phyloP scores from a whole-genome alignment of 1,139 yeast genomes.

The Scheffersomyces insectosa region DNA sequence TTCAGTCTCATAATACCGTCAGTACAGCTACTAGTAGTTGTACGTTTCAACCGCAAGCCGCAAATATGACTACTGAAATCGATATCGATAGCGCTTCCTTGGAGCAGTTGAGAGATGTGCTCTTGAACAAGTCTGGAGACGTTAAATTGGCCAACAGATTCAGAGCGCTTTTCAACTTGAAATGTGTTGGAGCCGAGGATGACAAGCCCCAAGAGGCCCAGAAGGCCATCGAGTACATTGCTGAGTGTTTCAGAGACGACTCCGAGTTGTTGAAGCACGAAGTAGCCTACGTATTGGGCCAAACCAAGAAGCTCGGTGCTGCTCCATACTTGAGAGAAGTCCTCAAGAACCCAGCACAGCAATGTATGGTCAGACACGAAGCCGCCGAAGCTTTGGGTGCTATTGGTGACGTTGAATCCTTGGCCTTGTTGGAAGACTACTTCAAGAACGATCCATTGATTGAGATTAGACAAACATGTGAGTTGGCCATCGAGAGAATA shows the following conservation, averaged over 20 bases:
- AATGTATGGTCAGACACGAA: constrained; percentile 97
- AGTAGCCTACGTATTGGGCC: constrained; percentile 98
- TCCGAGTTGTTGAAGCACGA: constrained; percentile 97
- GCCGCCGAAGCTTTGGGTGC: constrained; percentile 99
- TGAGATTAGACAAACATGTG: constrained; percentile 96
- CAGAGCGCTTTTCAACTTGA: constrained; percentile 89
- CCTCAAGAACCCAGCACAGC: constrained; percentile 65
- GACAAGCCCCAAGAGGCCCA: constrained; percentile 49
- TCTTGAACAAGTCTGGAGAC: constrained; percentile 63
- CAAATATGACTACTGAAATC: constrained; percentile 29
- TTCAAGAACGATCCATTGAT: constrained; percentile 71
- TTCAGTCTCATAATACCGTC: no score
- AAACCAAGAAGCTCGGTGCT: constrained; percentile 80
- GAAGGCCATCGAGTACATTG: constrained; percentile 79
- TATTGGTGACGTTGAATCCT: constrained; percentile 78
- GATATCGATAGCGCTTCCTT: constrained; percentile 54
- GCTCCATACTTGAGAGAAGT: constrained; percentile 77
- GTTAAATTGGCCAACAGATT: constrained; percentile 81
- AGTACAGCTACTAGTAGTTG: no score
- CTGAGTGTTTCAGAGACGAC: constrained; percentile 74
- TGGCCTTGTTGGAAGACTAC: constrained; percentile 65
- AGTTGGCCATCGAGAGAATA: constrained; percentile 91
- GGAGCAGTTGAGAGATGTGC: constrained; percentile 70
- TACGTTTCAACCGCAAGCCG: no score
- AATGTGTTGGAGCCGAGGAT: constrained; percentile 67